Evolutionary conservation across 2,329 filamentous ascomycete genomes (phyloP), one percentile per base, ranked within the genome.

Genomic region (Trichophyton benhamiae): DNA sequence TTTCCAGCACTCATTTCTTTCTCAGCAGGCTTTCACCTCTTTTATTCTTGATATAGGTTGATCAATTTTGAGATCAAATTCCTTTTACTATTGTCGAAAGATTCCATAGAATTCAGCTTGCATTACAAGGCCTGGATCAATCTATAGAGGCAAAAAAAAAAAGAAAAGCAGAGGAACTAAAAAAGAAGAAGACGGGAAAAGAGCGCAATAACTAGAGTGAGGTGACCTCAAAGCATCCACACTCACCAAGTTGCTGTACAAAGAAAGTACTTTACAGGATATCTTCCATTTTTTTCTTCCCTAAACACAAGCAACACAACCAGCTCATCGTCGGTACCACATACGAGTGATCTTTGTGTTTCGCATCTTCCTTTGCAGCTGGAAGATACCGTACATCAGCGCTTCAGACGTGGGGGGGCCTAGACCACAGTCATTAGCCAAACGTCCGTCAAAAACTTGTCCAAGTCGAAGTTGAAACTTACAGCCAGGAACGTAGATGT

Each of bases 401-500:
- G 79, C 80, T 70, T 82, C 80, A 27, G 77, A 78, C 4, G 80
- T 82, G 5, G 80, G 80, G 38, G 80, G 80, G 67, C 75, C 75
- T 77, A 49, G 62, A 75, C 77, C 9, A 38, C 33, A 9, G 33
- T 82, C 13, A 33, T 42, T 42, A 22, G 27, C 27, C n/a, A 58
- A 58, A 15, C 11, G 9, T 13, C 15, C 13, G 22, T 27, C 7
- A n/a, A 42, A 17, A 8, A 7, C 33, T 38, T 38, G 33, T 38
- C 11, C 9, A 42, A 42, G 6, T 13, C 33, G 20, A 15, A 9
- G 33, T 30, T 17, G 25, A 15, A 79, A 85, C 68, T 82, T 82
- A 78, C 88, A 91, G 20, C 88, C 88, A 57, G 88, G 88, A n/a
- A 91, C 88, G 71, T 91, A 91, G 58, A 91, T 83, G 73, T 91